Base-by-base conservation (phyloP, 805 yeast genomes). In the Wickerhamomyces queroliae region DNA sequence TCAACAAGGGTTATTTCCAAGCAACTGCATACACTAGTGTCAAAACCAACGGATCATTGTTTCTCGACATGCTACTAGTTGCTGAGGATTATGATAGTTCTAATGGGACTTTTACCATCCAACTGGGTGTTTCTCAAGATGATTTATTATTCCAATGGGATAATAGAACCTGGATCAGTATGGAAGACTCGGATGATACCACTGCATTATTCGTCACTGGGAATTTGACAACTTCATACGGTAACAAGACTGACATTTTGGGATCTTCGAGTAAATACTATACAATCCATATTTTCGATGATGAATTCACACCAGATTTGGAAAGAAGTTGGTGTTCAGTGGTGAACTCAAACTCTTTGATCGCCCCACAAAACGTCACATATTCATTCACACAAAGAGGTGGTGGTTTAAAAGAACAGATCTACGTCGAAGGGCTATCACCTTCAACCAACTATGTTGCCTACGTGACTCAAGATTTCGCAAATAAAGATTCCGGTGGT, bases 91-190 rank as follows among this genome's bases (percentile, higher is more conserved):
- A 15, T 24, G 16, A 7, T 7, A 12, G 26, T 15, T 28, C 18
- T 4, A 22, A 35, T 18, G 50, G 42, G 5, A 16, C 20, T 13
- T 47, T 49, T 11, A 29, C 32, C 7, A 32, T 48, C 6, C 76
- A 79, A 53, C 58, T 88, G 25, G 90, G 87, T 3, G 73, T 77
- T 2, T 78, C 87, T 3, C 80, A 72, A 50, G 67, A 67, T 36
- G 79, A 79, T 53, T 62, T 81, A 47, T 76, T 77, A 1, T 83
- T 74, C 49, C 86, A 81, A 53, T 83, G 86, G 84, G 88, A 81
- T 56, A 64, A 67, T 33, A 62, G 74, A 15, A 55, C 76, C 10
- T 72, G 78, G 73, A 70, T 78, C 0, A 50, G 59, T 26, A 62
- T 83, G 15, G 73, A 84, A 2, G 96, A 87, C 55, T 63, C 89